These are phyloP conservation scores for Cryomyces minteri DNA, from an alignment of 495 filamentous ascomycete species.

Conservation along the genomic window DNA sequence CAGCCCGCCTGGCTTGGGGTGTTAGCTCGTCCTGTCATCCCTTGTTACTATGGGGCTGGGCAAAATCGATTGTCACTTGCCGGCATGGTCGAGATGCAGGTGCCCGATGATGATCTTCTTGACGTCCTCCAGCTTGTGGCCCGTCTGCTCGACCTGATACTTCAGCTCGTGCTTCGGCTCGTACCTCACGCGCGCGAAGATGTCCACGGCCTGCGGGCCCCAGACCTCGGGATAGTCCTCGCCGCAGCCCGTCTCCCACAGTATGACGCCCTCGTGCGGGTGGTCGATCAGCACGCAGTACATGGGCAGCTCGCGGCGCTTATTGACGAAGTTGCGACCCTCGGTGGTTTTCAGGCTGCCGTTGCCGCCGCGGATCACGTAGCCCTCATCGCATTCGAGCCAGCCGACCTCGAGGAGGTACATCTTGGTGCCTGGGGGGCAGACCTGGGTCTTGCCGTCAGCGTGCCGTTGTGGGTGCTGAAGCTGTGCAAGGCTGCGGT, in stretches of 20 bases:
- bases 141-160: neutral
- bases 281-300: constrained; percentile 29
- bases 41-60: no score
- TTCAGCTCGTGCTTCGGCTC: neutral
- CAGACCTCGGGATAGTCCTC: constrained; percentile 25
- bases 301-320: constrained; percentile 9
- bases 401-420: constrained; percentile 9
- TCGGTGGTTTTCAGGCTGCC: constrained; percentile 2
- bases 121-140: constrained; percentile 18
- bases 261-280: constrained; percentile 29
- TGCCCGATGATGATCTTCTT: constrained; percentile 35
- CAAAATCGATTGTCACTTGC: constrained; percentile 19
- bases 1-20: constrained; percentile 29
- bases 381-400: constrained; percentile 11
- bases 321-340: constrained; percentile 8
- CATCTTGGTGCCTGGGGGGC: constrained; percentile 11
- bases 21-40: no score
- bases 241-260: constrained; percentile 33
- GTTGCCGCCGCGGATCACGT: constrained; percentile 10
- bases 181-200: constrained; percentile 25
- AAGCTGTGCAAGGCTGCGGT: no score
- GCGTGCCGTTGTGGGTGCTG: no score
- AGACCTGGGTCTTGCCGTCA: neutral
- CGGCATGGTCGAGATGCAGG: constrained; percentile 17
- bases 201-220: constrained; percentile 22